Percentiles rank a stretch among this genome's conserved stretches.
Conservation (phyloP, 2,329 filamentous ascomycete species). For the Penicillium sp. region DNA sequence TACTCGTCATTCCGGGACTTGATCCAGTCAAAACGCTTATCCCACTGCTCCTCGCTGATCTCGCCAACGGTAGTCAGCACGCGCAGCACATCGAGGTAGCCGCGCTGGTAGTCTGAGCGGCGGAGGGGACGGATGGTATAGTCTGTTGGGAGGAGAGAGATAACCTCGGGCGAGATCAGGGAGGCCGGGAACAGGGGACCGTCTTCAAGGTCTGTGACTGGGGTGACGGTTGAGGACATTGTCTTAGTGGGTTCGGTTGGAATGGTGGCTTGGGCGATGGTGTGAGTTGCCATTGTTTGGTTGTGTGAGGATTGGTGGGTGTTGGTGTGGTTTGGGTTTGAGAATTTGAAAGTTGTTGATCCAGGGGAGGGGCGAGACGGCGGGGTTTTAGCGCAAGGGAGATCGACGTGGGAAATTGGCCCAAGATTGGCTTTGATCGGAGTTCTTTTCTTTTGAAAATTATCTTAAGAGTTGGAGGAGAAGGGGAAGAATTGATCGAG, state of each 20-base stretch:
- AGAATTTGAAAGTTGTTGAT: background rate
- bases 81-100: conserved; percentile 87
- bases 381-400: conserved; percentile 19
- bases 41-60: conserved; percentile 72
- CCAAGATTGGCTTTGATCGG: background rate
- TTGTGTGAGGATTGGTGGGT: background rate
- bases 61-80: conserved; percentile 93
- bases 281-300: background rate
- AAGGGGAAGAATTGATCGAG: background rate
- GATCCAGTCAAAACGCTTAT: conserved; percentile 81
- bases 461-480: background rate
- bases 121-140: conserved; percentile 82
- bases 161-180: conserved; percentile 76
- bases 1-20: conserved; percentile 71
- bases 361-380: conserved; percentile 14
- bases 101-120: conserved; percentile 72
- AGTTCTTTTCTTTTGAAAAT: background rate
- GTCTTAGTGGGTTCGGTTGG: conserved; percentile 16
- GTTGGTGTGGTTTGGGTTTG: background rate
- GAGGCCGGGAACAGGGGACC: conserved; percentile 71
- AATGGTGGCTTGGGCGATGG: conserved; percentile 14
- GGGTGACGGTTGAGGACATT: conserved; percentile 14
- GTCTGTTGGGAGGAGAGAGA: conserved; percentile 70
- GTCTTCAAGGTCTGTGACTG: conserved; percentile 36
- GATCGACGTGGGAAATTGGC: conserved; percentile 3